phyloP scores from a whole-genome alignment of 345 rosid species.

The Microcos paniculata region DNA sequence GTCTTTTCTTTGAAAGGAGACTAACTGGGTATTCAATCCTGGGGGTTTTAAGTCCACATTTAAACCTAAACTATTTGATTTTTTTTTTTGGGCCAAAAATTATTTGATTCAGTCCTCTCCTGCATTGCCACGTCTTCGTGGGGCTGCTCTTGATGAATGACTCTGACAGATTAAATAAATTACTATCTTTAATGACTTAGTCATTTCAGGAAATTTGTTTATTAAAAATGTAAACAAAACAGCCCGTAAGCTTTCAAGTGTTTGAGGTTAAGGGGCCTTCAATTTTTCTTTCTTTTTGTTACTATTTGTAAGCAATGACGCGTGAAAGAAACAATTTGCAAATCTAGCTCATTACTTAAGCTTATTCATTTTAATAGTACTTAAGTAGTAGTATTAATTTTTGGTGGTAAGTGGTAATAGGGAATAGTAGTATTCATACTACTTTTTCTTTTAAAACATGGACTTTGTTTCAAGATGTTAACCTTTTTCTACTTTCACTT shows the following conservation, averaged over 20 bases:
- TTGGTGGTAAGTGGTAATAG: no score
- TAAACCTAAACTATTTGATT: background rate
- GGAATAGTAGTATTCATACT: background rate
- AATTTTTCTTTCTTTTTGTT: background rate
- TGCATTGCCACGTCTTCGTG: background rate
- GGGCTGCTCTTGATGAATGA: background rate
- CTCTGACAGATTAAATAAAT: background rate
- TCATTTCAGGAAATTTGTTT: background rate
- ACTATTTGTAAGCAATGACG: no score
- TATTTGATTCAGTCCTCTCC: background rate
- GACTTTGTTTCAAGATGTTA: background rate
- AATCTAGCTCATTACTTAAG: no score
- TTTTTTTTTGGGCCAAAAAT: no score
- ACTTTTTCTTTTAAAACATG: background rate
- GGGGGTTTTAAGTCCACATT: background rate
- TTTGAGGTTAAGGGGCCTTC: background rate
- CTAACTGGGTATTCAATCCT: background rate
- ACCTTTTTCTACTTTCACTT: background rate
- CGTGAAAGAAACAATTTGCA: no score
- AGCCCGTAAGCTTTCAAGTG: background rate
- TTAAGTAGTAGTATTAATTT: no score
- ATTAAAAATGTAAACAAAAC: background rate
- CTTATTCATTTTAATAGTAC: no score
- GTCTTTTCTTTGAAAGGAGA: background rate
- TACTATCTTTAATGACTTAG: background rate